These are phyloP conservation scores for Aspergillus costaricaensis DNA, from an alignment of 2,329 filamentous ascomycete genomes.

Conservation along the genomic window DNA sequence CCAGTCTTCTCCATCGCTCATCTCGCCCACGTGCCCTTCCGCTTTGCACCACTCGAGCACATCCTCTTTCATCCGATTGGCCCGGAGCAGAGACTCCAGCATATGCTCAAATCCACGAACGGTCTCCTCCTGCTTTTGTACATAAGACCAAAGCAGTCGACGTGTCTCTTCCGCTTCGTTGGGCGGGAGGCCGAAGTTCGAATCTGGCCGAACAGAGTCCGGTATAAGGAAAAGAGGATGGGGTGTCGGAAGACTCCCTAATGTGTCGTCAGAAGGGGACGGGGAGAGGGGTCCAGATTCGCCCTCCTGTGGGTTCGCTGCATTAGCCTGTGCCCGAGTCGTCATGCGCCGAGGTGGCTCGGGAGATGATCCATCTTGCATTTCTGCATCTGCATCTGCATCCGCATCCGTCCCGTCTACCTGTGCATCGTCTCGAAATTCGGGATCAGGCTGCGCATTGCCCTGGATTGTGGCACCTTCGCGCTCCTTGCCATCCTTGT, in stretches of 20 bases:
- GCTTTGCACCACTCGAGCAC: slow-evolving; percentile 64
- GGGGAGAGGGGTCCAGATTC: slow-evolving; percentile 26
- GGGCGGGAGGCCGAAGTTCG: slow-evolving; percentile 58
- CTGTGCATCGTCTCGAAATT: slow-evolving; percentile 16
- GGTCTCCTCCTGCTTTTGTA: slow-evolving; percentile 67
- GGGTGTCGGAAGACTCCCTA: slow-evolving; percentile 42
- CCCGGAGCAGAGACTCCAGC: slow-evolving; percentile 57
- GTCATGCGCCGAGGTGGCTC: slow-evolving; percentile 50
- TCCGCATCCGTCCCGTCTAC: slow-evolving; percentile 32
- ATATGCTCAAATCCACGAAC: slow-evolving; percentile 59
- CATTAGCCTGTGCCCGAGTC: slow-evolving; percentile 47
- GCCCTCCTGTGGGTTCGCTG: slow-evolving; percentile 32
- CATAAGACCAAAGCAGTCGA: slow-evolving; percentile 61
- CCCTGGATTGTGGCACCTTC: background rate
- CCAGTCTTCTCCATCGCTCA: slow-evolving; percentile 70
- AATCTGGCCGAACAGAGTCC: slow-evolving; percentile 51
- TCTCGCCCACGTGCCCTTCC: slow-evolving; percentile 64
- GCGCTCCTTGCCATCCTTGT: slow-evolving; percentile 18
- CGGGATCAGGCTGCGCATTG: background rate
- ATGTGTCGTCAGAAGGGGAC: slow-evolving; percentile 32
- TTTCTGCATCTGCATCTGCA: slow-evolving; percentile 34
- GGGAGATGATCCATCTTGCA: slow-evolving; percentile 39
- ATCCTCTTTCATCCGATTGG: slow-evolving; percentile 61
- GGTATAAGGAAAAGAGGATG: slow-evolving; percentile 62
- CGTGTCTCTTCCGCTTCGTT: slow-evolving; percentile 65